Evolutionary conservation across 2,329 filamentous ascomycete genomes (phyloP).

Genomic region (Helotiales sp.): DNA sequence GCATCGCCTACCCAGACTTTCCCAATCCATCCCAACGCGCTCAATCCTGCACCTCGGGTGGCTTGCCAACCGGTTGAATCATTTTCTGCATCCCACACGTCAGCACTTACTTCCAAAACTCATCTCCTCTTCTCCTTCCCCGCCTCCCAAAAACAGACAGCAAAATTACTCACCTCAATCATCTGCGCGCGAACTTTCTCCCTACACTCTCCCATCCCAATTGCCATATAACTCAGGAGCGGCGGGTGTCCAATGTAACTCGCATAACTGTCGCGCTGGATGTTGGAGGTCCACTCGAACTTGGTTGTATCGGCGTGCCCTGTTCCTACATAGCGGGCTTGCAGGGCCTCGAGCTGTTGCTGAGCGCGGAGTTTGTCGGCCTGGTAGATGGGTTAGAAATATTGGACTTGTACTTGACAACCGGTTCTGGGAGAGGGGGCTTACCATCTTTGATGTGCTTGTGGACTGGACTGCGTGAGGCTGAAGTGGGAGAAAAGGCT

Average conservation of each 20-base stretch:
- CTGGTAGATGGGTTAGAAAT: conserved; percentile 48
- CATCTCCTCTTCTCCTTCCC: not conserved
- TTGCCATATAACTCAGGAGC: conserved; percentile 83
- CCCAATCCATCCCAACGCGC: not conserved
- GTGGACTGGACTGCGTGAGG: not conserved
- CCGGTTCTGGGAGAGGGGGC: too few species aligned
- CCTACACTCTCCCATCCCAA: conserved; percentile 84
- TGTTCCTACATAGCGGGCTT: conserved; percentile 94
- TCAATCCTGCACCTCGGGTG: conserved; percentile 61
- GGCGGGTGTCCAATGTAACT: conserved; percentile 90
- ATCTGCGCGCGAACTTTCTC: conserved; percentile 80
- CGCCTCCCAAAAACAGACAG: not conserved
- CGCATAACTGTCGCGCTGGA: conserved; percentile 89
- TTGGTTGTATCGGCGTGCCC: conserved; percentile 96
- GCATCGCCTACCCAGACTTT: not conserved
- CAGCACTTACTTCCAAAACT: not conserved
- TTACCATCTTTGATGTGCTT: conserved; percentile 32
- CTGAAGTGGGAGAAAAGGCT: conserved; percentile 5
- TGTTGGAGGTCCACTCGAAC: conserved; percentile 97
- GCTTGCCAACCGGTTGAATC: conserved; percentile 69
- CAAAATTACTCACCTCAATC: conserved; percentile 65
- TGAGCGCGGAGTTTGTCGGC: conserved; percentile 98
- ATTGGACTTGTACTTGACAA: too few species aligned
- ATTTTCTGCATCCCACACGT: conserved; percentile 59
- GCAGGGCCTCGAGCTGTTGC: conserved; percentile 95